Evolutionary conservation across 495 filamentous ascomycete species (phyloP), one percentile per base, ranked within the genome.

Genomic region (Daldinia grandis): DNA sequence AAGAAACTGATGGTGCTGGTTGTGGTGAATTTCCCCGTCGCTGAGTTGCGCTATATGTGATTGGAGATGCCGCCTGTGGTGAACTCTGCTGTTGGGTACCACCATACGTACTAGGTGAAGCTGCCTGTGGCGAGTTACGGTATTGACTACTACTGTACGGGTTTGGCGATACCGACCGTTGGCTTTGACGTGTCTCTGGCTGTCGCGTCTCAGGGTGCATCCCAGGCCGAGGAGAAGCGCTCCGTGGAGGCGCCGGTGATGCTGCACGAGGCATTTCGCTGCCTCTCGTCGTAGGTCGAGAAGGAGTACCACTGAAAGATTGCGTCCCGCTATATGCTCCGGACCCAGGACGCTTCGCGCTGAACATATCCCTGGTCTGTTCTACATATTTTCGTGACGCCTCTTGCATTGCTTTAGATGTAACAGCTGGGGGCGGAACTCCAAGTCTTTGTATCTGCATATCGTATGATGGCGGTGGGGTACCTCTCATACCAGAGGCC

Each of bases 321-420:
- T 68, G 63, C 25, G 50, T 38, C 14, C 62, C 49, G 47, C 62
- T 64, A 30, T 74, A 74, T 40, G 57, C 71, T 25, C 68, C 75
- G 28, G 79, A 81, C 4, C 72, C 76, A 9, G 85, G 83, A n/a
- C 85, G 83, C 12, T 87, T 88, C 64, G 65, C 60, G 68, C 72
- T 79, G 73, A 97, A 93, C 87, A 97, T 90, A 71, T 86, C 91
- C 58, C 92, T 88, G 7, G 90, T 91, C 78, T 97, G 91, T 58
- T 90, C 89, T 49, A 92, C 87, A 76, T 95, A 97, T 74, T 91
- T 91, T 61, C 94, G 89, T 1, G 93, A 94, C 12, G 95, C 91
- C 74, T 95, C 90, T 71, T 97, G 90, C 96, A 99, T 99, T 50
- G 94, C 90, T 59, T 90, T 89, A 7, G 92, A 91, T 0, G 96